phyloP scores from a whole-genome alignment of 192 early-diverging fungal species.

The Borealophlyctis nickersoniae region DNA sequence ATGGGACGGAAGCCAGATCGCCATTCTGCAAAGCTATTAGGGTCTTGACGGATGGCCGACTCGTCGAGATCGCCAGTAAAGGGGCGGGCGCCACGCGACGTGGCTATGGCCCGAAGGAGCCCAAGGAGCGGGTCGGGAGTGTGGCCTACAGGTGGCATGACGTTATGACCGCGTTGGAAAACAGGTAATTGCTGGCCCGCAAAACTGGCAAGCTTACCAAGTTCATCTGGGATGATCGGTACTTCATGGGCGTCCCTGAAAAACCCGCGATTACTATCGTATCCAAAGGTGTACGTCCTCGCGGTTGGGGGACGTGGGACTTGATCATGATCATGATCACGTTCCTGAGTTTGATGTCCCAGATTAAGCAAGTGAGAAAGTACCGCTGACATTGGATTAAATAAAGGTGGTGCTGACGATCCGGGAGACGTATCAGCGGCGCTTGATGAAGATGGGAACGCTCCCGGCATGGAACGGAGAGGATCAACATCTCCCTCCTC shows the following conservation, averaged over 20 bases:
- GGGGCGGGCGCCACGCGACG: no score
- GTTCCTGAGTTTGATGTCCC: neutral
- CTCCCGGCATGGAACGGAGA: neutral
- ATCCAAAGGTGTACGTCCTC: constrained; percentile 2
- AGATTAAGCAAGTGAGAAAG: constrained; percentile 3
- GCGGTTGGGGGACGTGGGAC: no score
- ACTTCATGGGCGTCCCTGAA: no score
- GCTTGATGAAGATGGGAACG: neutral
- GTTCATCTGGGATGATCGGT: no score
- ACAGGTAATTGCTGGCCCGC: neutral
- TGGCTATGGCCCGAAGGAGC: neutral
- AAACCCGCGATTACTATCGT: constrained; percentile 1
- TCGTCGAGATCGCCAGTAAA: no score
- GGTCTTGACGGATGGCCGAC: no score
- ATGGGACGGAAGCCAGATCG: constrained; percentile 1
- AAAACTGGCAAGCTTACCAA: no score
- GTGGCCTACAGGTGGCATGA: neutral
- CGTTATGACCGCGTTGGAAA: neutral
- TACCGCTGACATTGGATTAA: constrained; percentile 9
- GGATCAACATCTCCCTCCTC: neutral
- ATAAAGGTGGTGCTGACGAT: neutral
- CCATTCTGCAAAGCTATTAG: neutral
- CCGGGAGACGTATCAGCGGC: neutral
- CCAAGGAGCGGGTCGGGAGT: neutral
- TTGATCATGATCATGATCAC: neutral